Percentiles rank a stretch among this genome's conserved stretches.
Evolutionary conservation across 108 stramenopile genomes (phyloP).

Genomic region (Chaetoceros muelleri): DNA sequence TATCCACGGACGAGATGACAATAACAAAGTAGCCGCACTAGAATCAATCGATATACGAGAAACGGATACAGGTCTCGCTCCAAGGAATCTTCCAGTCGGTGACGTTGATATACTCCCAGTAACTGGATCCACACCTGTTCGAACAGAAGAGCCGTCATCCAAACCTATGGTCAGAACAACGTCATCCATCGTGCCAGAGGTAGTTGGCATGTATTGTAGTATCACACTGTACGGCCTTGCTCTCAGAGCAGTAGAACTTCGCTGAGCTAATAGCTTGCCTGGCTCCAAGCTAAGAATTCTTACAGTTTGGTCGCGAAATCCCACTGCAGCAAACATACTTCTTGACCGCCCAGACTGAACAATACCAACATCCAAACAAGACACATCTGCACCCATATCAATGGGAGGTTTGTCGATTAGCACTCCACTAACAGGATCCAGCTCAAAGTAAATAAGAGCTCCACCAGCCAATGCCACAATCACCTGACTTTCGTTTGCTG

Average conservation of each 20-base stretch:
- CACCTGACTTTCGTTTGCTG: slow-evolving; percentile 87
- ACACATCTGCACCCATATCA: slow-evolving; percentile 86
- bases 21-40: slow-evolving; percentile 59
- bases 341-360: slow-evolving; percentile 70
- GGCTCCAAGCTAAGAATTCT: slow-evolving; percentile 84
- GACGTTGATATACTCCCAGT: slow-evolving; percentile 84
- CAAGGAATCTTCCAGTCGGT: slow-evolving; percentile 87
- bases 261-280: slow-evolving; percentile 37
- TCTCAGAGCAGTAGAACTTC: slow-evolving; percentile 48
- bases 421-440: slow-evolving; percentile 75
- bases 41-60: slow-evolving; percentile 71
- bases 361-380: slow-evolving; percentile 84
- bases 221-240: slow-evolving; percentile 57
- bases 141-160: slow-evolving; percentile 82
- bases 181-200: slow-evolving; percentile 26
- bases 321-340: slow-evolving; percentile 83
- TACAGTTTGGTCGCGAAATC: slow-evolving; percentile 84
- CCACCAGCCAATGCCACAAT: slow-evolving; percentile 89
- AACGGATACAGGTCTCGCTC: slow-evolving; percentile 83
- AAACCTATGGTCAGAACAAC: slow-evolving; percentile 79
- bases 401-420: slow-evolving; percentile 66
- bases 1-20: slow-evolving; percentile 94
- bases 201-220: slow-evolving; percentile 21
- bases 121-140: slow-evolving; percentile 73
- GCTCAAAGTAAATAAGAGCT: slow-evolving; percentile 92